Evolutionary conservation across 2,329 filamentous ascomycete species (phyloP).

Genomic region (Cladosporium sp.): DNA sequence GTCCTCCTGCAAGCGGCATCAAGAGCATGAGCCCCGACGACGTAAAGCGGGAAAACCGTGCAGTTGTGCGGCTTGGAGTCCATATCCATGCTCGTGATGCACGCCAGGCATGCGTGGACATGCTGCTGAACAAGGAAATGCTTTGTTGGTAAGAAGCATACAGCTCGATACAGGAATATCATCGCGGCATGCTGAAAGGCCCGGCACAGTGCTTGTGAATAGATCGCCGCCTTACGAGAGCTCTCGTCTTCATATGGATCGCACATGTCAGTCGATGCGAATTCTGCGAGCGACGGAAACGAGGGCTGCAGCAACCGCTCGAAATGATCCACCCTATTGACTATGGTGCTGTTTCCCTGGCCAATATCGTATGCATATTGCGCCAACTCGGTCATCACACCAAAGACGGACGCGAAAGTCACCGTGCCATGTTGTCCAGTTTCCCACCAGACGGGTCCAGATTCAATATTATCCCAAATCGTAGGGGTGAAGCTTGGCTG

Average conservation of each 20-base stretch:
- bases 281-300: conserved; percentile 2
- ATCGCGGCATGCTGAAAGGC: conserved; percentile 7
- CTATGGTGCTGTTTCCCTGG: background rate
- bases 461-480: conserved; percentile 4
- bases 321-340: conserved; percentile 5
- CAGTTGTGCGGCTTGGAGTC: conserved; percentile 11
- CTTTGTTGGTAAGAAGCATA: conserved; percentile 1
- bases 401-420: conserved; percentile 6
- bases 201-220: conserved; percentile 7
- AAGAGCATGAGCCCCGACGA: conserved; percentile 4
- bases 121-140: conserved; percentile 10
- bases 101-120: conserved; percentile 6
- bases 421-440: conserved; percentile 1
- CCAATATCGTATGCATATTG: conserved; percentile 6
- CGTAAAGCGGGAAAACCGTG: conserved; percentile 11
- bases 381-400: conserved; percentile 9
- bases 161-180: conserved; percentile 11
- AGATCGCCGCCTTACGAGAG: conserved; percentile 7
- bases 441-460: conserved; percentile 11
- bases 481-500: background rate
- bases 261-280: background rate
- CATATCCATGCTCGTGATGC: conserved; percentile 11
- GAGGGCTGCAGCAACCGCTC: conserved; percentile 2
- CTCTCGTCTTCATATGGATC: conserved; percentile 4
- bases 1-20: background rate